Evolutionary conservation across 1,284 basidiomycete species (phyloP).

Genomic region (Trametes pubescens): DNA sequence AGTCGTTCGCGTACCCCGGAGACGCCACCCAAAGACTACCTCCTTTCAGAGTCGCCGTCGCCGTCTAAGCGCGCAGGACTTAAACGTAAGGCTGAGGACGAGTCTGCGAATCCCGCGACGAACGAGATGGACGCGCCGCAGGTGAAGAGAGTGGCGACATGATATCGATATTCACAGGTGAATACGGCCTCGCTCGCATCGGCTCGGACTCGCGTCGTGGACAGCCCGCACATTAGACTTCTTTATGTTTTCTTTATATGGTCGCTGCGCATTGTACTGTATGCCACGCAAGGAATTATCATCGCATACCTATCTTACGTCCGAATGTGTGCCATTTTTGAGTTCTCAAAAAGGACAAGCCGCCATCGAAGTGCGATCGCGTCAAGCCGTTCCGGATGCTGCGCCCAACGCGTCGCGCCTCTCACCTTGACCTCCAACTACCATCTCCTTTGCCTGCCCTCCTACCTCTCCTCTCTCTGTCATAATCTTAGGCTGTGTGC

Average conservation of each 20-base stretch:
- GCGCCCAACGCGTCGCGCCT: neutral
- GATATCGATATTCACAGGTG: slow-evolving; percentile 1
- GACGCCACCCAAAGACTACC: slow-evolving; percentile 50
- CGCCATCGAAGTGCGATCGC: slow-evolving; percentile 2
- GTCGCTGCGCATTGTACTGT: slow-evolving; percentile 28
- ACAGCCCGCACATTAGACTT: slow-evolving; percentile 11
- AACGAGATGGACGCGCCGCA: slow-evolving; percentile 36
- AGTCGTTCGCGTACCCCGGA: slow-evolving; percentile 82
- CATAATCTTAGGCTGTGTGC: neutral
- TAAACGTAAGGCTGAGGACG: slow-evolving; percentile 75
- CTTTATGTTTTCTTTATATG: slow-evolving; percentile 28
- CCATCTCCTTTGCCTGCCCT: slow-evolving; percentile 1
- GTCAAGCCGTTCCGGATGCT: neutral
- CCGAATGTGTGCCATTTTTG: neutral
- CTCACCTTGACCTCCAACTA: neutral
- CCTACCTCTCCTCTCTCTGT: slow-evolving; percentile 7
- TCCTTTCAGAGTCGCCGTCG: slow-evolving; percentile 52
- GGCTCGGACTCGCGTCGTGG: slow-evolving; percentile 17
- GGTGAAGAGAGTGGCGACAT: slow-evolving; percentile 41
- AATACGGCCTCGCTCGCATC: neutral
- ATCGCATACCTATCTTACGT: slow-evolving; percentile 11
- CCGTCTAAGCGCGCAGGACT: slow-evolving; percentile 60
- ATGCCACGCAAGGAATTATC: slow-evolving; percentile 22
- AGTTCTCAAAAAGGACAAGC: too few species aligned
- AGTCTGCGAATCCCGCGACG: slow-evolving; percentile 41